Evolutionary conservation across 228 moss, liverwort and hornwort genomes (phyloP), one percentile per base, ranked within the genome.

Genomic region (Sphagnum magellanicum): DNA sequence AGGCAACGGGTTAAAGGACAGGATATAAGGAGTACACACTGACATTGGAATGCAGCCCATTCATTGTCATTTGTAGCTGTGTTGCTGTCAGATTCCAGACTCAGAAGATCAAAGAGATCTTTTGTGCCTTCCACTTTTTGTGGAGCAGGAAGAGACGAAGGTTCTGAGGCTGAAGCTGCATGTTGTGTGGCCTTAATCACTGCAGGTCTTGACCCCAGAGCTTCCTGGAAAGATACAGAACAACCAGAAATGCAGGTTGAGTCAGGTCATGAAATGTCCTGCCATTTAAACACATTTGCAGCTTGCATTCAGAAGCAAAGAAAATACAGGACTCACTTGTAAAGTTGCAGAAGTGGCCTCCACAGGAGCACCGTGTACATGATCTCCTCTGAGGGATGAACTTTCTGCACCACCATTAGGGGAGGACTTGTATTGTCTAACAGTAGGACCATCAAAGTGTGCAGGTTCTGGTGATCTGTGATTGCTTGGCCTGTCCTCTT

Each of bases 41-140:
- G 70, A 92, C 91, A 93, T 79, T 97, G 97, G 65, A 97, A 97
- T 60, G 91, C 86, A 61, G 97, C 90, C 97, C 97, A 97, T 9
- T 88, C 87, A 53, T 83, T 88, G 63, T 91, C 89, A 69, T 91
- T 93, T 66, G 72, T 66, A 16, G 87, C 65, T 63, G 74, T 72
- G 68, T 53, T 87, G 52, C 58, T 74, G 70, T 86, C 84, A 64
- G 85, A 68, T 47, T 86, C 77, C 14, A 90, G 81, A 60, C 74
- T 87, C 10, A 90, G 87, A 8, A 93, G 74, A 74, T 91, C 93
- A 52, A 91, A 82, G 47, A 91, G 79, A 79, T 93, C 81, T 52
- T 84, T 81, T 74, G 86, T 81, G 68, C 85, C 82, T 77, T 87
- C 97, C 71, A 74, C 63, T 65, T 88, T 88, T n/a, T 75, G n/a